Evolutionary conservation across 441 rosid species (phyloP).

Genomic region (Rhodomyrtus psidioides): DNA sequence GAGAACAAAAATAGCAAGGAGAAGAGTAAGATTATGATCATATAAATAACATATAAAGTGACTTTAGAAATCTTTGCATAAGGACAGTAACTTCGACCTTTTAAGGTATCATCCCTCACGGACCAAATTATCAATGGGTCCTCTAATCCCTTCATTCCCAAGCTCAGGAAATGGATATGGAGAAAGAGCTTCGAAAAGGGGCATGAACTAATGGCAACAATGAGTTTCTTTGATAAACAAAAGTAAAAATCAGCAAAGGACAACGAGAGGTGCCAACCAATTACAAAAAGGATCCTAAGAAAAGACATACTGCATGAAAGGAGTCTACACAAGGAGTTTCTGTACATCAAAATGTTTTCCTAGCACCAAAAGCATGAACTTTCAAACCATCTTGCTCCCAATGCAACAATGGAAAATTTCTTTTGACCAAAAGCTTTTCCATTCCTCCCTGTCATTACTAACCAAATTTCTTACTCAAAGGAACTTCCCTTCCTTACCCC

Average conservation of each 20-base stretch:
- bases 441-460: background rate
- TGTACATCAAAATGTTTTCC: background rate
- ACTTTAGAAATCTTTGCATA: background rate
- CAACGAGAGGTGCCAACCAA: background rate
- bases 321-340: background rate
- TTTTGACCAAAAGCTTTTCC: background rate
- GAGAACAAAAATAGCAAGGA: background rate
- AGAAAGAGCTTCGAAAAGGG: background rate
- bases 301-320: background rate
- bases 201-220: background rate
- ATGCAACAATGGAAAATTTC: background rate
- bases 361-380: background rate
- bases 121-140: background rate
- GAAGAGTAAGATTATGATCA: background rate
- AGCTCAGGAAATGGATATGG: background rate
- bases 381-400: background rate
- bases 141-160: background rate
- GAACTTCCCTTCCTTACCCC: background rate
- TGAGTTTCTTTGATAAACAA: background rate
- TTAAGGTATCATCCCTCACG: background rate
- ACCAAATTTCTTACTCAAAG: background rate
- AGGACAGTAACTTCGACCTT: background rate
- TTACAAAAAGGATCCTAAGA: background rate
- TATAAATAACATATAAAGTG: background rate
- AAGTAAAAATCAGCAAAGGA: background rate